phyloP scores from a whole-genome alignment of 2,329 filamentous ascomycete genomes.

The Sclerotinia glacialis region DNA sequence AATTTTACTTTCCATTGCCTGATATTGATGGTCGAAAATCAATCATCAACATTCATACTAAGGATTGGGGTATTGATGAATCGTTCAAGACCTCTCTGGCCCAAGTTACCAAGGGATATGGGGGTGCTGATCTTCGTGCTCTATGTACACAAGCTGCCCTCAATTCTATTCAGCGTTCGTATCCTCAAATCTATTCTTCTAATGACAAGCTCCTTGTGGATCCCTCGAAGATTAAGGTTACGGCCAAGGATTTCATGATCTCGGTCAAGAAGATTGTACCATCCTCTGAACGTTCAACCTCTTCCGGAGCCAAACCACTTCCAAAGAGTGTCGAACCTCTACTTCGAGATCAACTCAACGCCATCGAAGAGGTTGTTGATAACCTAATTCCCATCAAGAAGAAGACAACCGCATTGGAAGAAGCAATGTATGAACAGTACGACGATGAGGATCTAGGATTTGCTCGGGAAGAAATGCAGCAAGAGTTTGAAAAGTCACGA shows the following conservation, averaged over 20 bases:
- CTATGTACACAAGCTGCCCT: constrained; percentile 94
- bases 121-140: constrained; percentile 89
- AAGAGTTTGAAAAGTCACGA: constrained; percentile 81
- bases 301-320: constrained; percentile 78
- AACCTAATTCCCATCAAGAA: constrained; percentile 80
- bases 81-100: constrained; percentile 81
- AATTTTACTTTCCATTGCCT: constrained; percentile 96
- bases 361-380: constrained; percentile 68
- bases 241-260: constrained; percentile 94
- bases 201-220: constrained; percentile 88
- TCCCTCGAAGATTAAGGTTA: constrained; percentile 76
- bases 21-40: constrained; percentile 74
- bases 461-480: constrained; percentile 69
- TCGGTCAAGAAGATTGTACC: constrained; percentile 95
- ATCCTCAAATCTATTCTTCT: constrained; percentile 92
- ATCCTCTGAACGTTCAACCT: constrained; percentile 85
- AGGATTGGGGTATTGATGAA: constrained; percentile 81
- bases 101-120: constrained; percentile 90
- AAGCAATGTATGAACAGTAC: constrained; percentile 87
- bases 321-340: constrained; percentile 79
- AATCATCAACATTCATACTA: constrained; percentile 93
- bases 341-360: constrained; percentile 66
- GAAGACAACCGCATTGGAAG: constrained; percentile 83
- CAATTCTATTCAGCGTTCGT: constrained; percentile 92
- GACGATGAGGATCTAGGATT: constrained; percentile 81